Base-by-base conservation (phyloP, 2,329 filamentous ascomycete genomes). In the Simplicillium sp. region DNA sequence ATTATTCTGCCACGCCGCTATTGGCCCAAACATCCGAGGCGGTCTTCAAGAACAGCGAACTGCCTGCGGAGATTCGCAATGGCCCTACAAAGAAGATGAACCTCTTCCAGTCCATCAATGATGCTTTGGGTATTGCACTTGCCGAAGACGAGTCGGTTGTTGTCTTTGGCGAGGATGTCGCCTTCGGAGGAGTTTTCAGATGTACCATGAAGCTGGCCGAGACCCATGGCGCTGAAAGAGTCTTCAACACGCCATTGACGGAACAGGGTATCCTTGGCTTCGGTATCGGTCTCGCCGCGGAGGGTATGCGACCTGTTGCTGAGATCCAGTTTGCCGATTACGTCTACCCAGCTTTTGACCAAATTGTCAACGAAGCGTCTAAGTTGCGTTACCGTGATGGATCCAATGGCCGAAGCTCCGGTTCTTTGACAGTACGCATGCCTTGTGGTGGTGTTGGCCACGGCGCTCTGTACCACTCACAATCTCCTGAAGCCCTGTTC, bases 241-340 rank as follows among this genome's bases (percentile, higher is more conserved):
- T 98, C 29, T 98, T 98, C 71, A 97, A 98, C 63, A 97, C 89
- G 14, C 92, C 92, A 1, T 65, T 98, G 50, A 87, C 83, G 29
- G 92, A 98, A 59, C 92, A 97, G 62, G 92, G 90, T 2, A 90
- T 98, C 49, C 75, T 94, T 44, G 92, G 92, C 0, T 97, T 97
- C 56, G 92, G 83, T 11, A 88, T 97, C 50, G 92, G 92, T 2
- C 79, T 82, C 29, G 89, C 90, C 0, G 86, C 87, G 7, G 84
- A 95, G 65, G 90, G 90, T 17, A 88, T 95, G 84, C 83, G 84
- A 43, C 87, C 92, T 0, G 77, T 97, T 17, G 90, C 90, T 1
- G 92, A 98, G 67, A 88, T 96, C 41, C 89, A 96, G 59, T 96
- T 96, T 56, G 89, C 89, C 44, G 89, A 96, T 58, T 96, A 96